Evolutionary conservation across 257 asterid species (phyloP).

Genomic region (Capsicum pubescens): DNA sequence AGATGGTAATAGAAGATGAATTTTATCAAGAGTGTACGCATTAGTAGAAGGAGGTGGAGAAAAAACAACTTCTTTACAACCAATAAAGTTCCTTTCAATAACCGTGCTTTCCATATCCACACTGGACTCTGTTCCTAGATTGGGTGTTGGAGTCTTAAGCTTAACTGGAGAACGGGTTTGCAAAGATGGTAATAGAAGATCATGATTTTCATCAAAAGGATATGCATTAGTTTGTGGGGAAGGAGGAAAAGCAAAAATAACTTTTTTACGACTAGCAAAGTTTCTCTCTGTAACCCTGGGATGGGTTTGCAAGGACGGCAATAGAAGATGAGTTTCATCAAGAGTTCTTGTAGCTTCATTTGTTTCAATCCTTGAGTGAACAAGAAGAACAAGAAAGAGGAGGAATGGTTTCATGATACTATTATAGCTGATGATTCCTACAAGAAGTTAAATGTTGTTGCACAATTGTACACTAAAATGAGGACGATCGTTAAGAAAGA

Average conservation of each 20-base stretch:
- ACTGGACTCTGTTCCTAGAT: background rate
- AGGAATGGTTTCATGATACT: background rate
- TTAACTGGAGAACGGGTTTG: background rate
- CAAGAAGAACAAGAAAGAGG: background rate
- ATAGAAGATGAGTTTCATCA: background rate
- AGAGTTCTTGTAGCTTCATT: background rate
- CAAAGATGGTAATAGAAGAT: conserved; percentile 11
- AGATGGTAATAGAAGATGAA: background rate
- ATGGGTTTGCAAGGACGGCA: too few species aligned
- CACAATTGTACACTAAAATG: background rate
- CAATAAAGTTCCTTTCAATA: background rate
- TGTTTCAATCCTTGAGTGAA: background rate
- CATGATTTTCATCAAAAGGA: conserved; percentile 17
- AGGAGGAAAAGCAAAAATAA: too few species aligned
- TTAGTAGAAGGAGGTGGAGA: too few species aligned
- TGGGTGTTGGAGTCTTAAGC: background rate
- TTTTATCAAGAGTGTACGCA: too few species aligned
- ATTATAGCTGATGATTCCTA: background rate
- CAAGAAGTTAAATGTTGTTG: background rate
- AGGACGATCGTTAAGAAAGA: background rate
- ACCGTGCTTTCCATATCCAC: background rate
- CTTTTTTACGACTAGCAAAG: too few species aligned
- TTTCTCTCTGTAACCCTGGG: too few species aligned
- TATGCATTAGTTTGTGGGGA: conserved; percentile 33
- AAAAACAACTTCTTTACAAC: too few species aligned